Evolutionary conservation across 495 filamentous ascomycete species (phyloP).

Genomic region (Penicillium manginii): DNA sequence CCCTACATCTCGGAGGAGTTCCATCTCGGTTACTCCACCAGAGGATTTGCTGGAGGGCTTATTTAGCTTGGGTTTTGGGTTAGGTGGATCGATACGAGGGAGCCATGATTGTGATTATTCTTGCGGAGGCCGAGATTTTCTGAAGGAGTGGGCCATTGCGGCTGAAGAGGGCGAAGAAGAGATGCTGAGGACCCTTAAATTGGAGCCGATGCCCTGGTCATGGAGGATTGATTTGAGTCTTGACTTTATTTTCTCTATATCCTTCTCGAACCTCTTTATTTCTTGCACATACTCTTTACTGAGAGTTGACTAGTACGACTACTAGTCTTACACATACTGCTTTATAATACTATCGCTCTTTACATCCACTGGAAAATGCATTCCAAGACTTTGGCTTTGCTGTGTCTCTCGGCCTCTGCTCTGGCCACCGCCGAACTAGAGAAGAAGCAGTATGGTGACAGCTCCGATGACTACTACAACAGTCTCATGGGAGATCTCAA

Average conservation of each 20-base stretch:
- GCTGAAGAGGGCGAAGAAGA: neutral
- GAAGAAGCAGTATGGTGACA: slow-evolving; percentile 19
- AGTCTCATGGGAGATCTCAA: slow-evolving; percentile 17
- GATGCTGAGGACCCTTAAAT: slow-evolving; percentile 6
- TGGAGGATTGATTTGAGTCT: neutral
- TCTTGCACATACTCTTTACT: neutral
- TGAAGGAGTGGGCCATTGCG: neutral
- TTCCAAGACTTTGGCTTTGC: slow-evolving; percentile 13
- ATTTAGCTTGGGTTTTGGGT: neutral
- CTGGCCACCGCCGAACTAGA: slow-evolving; percentile 11
- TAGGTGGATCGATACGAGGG: slow-evolving; percentile 1
- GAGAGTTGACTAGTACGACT: neutral
- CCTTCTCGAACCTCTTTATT: neutral
- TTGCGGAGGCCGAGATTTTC: neutral
- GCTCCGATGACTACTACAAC: slow-evolving; percentile 14
- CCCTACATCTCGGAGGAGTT: slow-evolving; percentile 4
- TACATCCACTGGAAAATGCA: slow-evolving; percentile 9
- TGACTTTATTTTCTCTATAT: neutral
- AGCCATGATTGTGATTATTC: neutral
- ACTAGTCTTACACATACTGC: neutral
- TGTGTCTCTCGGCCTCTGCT: slow-evolving; percentile 11
- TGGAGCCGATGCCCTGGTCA: neutral
- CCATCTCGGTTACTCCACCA: neutral
- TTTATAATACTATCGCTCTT: neutral
- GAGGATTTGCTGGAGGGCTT: neutral